Evolutionary conservation across 2,329 filamentous ascomycete genomes (phyloP), one percentile per base, ranked within the genome.

Genomic region (Bipolaris oryzae): DNA sequence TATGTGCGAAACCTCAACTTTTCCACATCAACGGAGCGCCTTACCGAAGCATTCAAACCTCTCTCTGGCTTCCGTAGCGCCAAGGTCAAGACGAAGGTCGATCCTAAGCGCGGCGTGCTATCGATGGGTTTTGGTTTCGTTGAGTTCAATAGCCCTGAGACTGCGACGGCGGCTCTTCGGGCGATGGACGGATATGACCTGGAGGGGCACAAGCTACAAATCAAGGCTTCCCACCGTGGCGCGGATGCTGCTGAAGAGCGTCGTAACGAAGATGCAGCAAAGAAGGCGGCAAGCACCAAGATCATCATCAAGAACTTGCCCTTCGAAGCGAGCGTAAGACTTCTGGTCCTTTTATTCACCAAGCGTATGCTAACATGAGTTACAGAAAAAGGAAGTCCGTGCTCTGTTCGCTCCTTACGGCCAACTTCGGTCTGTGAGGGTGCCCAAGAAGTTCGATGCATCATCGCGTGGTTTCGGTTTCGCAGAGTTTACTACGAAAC

Each of bases 281-380:
- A 92, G 82, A 96, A 94, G 77, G 79, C 85, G 48, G 87, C 90
- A 21, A 85, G 87, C 65, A 97, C 93, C 45, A 98, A 98, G 84
- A 89, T 99, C 72, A 89, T 98, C 77, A 89, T 99, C 81, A 99
- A 98, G 83, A 99, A 99, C 81, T 80, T 99, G 77, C 94, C 95
- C 18, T 99, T 99, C 80, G 92, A 98, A 80, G 89, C 91, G 54
- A 71, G 68, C 55, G 71, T 72, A 66, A 63, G 70, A 63, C 15
- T 47, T 43, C 55, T 57, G 47, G 45, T 59, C 21, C 50, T 38
- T 18, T 35, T 23, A 10, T 44, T 50, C 23, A 35, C 37, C 33
- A 38, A 53, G 38, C 57, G 45, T 35, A 35, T 64, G 54, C 64
- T 72, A 63, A 72, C 55, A 31, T 37, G 38, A 47, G 11, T n/a